Evolutionary conservation across 805 yeast species (phyloP).

Genomic region (Candida chauliodis): DNA sequence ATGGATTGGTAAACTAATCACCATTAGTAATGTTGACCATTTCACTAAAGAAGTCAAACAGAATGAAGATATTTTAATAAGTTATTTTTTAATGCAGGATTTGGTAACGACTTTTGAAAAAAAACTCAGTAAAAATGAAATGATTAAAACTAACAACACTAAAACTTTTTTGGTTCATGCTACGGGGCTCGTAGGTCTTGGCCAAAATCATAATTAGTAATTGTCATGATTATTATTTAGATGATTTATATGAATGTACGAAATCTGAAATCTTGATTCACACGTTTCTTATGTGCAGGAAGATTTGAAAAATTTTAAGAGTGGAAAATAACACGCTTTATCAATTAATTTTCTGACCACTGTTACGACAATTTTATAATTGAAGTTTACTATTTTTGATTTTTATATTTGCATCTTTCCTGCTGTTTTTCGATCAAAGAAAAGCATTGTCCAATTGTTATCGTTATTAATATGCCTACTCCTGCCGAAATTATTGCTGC

Average conservation of each 20-base stretch:
- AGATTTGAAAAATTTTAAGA: slow-evolving; percentile 1
- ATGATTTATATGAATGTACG: neutral
- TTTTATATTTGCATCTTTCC: neutral
- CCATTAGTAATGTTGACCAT: slow-evolving; percentile 17
- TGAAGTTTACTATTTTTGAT: neutral
- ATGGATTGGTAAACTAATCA: slow-evolving; percentile 25
- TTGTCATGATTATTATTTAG: neutral
- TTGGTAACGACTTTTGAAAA: slow-evolving; percentile 10
- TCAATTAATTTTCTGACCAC: too few relatives aligned
- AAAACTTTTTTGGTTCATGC: slow-evolving; percentile 23
- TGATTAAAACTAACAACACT: slow-evolving; percentile 12
- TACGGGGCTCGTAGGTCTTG: slow-evolving; percentile 20
- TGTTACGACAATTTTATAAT: neutral
- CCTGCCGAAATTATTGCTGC: slow-evolving; percentile 50
- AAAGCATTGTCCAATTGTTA: slow-evolving; percentile 11
- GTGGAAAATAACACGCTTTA: slow-evolving; percentile 1
- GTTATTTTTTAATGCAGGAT: slow-evolving; percentile 8
- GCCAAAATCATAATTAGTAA: neutral
- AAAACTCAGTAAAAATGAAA: neutral
- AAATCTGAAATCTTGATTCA: neutral
- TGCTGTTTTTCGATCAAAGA: slow-evolving; percentile 6
- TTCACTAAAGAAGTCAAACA: slow-evolving; percentile 6
- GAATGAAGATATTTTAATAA: slow-evolving; percentile 13
- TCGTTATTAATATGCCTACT: slow-evolving; percentile 29
- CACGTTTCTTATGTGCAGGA: neutral